Evolutionary conservation across 2,329 filamentous ascomycete species (phyloP).

Genomic region (Sporothrix sp.): DNA sequence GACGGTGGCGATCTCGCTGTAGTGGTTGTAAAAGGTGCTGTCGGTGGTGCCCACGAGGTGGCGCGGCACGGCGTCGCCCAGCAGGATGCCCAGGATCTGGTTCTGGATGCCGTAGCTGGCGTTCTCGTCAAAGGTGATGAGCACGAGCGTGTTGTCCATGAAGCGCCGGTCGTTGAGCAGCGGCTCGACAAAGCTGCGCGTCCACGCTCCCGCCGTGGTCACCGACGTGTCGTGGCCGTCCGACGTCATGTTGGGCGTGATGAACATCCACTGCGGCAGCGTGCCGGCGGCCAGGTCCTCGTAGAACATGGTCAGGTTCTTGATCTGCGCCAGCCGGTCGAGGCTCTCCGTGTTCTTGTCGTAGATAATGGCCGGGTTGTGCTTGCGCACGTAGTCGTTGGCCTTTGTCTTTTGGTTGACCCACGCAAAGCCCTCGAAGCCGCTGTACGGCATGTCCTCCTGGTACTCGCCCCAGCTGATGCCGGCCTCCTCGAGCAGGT

Average conservation of each 20-base stretch:
- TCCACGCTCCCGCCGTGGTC: slow-evolving; percentile 59
- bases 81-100: slow-evolving; percentile 57
- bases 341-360: slow-evolving; percentile 51
- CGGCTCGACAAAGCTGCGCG: slow-evolving; percentile 56
- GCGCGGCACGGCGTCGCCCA: slow-evolving; percentile 63
- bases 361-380: slow-evolving; percentile 60
- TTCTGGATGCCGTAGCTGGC: slow-evolving; percentile 59
- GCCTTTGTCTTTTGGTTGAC: slow-evolving; percentile 55
- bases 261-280: slow-evolving; percentile 64
- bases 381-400: slow-evolving; percentile 76
- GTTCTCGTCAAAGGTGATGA: slow-evolving; percentile 74
- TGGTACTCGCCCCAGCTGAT: slow-evolving; percentile 66
- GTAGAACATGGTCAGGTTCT: slow-evolving; percentile 63
- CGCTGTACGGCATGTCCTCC: slow-evolving; percentile 66
- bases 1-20: slow-evolving; percentile 57
- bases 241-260: slow-evolving; percentile 65
- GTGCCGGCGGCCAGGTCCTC: slow-evolving; percentile 52
- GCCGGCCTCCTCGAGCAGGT: slow-evolving; percentile 54
- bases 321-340: slow-evolving; percentile 56
- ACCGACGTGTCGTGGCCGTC: slow-evolving; percentile 69
- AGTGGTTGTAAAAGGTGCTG: slow-evolving; percentile 61
- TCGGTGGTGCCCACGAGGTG: slow-evolving; percentile 60
- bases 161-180: slow-evolving; percentile 61
- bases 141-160: slow-evolving; percentile 63
- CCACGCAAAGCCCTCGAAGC: slow-evolving; percentile 56